Conservation (phyloP, 2,329 filamentous ascomycete genomes). For the Geosmithia flava region DNA sequence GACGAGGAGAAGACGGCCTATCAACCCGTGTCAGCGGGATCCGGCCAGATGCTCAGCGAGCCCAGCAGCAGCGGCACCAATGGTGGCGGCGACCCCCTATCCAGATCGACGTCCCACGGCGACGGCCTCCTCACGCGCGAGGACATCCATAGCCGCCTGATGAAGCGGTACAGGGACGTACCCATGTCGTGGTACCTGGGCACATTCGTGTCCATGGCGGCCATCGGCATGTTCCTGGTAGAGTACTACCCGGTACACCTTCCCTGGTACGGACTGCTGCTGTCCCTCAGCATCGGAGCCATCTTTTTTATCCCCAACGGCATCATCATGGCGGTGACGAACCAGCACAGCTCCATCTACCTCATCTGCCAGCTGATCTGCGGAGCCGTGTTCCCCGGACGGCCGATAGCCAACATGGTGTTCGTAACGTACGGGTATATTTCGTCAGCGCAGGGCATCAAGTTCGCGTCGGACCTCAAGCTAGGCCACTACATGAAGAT, state of each 20-base stretch:
- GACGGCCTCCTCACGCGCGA: slow-evolving; percentile 55
- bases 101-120: slow-evolving; percentile 24
- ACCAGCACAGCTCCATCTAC: slow-evolving; percentile 79
- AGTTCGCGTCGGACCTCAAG: slow-evolving; percentile 80
- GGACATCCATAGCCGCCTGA: slow-evolving; percentile 74
- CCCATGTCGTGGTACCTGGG: slow-evolving; percentile 71
- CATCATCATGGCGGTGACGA: slow-evolving; percentile 88
- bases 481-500: slow-evolving; percentile 85
- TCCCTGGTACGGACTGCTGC: slow-evolving; percentile 75
- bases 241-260: slow-evolving; percentile 77
- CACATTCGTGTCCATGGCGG: slow-evolving; percentile 64
- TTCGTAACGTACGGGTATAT: slow-evolving; percentile 90
- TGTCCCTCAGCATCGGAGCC: slow-evolving; percentile 66
- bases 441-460: slow-evolving; percentile 77
- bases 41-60: slow-evolving; percentile 6
- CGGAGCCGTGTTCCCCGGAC: slow-evolving; percentile 69
- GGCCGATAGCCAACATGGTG: slow-evolving; percentile 85
- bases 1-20: slow-evolving; percentile 38
- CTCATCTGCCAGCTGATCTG: slow-evolving; percentile 79
- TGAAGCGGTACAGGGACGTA: slow-evolving; percentile 72
- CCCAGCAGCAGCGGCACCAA: background rate
- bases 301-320: slow-evolving; percentile 83
- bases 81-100: slow-evolving; percentile 9
- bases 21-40: slow-evolving; percentile 29
- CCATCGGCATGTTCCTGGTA: slow-evolving; percentile 71